A percentile compares a stretch with the other conserved stretches of the same genome.
These are phyloP conservation scores for Dichotomocladium elegans DNA, from an alignment of 371 early-diverging fungal genomes.

Conservation along the genomic window DNA sequence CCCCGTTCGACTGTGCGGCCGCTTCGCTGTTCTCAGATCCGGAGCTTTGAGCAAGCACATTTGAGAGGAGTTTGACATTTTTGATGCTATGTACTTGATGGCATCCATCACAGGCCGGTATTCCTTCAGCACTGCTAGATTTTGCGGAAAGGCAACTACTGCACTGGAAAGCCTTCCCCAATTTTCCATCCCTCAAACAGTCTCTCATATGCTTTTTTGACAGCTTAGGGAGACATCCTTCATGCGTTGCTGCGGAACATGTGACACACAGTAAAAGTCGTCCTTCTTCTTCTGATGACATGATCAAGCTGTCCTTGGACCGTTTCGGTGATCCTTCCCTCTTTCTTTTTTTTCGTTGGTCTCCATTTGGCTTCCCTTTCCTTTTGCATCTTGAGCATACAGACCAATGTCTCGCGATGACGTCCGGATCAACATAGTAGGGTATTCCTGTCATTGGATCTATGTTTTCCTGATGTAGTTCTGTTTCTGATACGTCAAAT, in stretches of 20 bases:
- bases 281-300: constrained; percentile 27
- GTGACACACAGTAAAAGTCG: constrained; percentile 37
- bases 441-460: neutral
- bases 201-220: neutral
- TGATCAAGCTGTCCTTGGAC: neutral
- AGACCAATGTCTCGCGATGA: neutral
- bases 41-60: too few species aligned
- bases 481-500: neutral
- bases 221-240: constrained; percentile 35
- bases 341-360: neutral
- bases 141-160: constrained; percentile 2
- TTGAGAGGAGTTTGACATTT: too few species aligned
- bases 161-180: constrained; percentile 4
- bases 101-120: constrained; percentile 9
- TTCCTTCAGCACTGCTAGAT: neutral
- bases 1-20: too few species aligned
- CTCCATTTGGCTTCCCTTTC: neutral
- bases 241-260: constrained; percentile 41
- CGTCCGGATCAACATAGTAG: neutral
- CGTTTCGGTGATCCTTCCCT: neutral
- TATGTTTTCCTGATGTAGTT: neutral
- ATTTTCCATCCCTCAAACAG: neutral
- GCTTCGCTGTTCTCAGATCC: too few species aligned
- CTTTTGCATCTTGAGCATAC: constrained; percentile 2
- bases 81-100: neutral